phyloP scores from a whole-genome alignment of 805 yeast genomes.

The Ogataea methylovora region DNA sequence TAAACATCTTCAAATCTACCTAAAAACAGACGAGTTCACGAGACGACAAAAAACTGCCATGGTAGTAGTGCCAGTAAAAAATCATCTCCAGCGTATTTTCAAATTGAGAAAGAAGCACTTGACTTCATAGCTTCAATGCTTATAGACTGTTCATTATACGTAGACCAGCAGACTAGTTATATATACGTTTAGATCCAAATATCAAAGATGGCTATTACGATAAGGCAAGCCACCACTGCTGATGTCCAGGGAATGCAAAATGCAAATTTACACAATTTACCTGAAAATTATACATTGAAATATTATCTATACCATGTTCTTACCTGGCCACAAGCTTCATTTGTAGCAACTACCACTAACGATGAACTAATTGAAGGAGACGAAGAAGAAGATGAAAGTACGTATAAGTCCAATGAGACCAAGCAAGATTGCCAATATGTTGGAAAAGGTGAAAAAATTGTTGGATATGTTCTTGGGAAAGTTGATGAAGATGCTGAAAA shows the following conservation, averaged over 20 bases:
- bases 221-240: conserved; percentile 77
- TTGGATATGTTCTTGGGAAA: conserved; percentile 94
- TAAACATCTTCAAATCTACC: no score
- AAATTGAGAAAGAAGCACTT: no score
- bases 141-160: no score
- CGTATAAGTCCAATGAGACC: not conserved
- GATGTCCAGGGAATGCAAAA: conserved; percentile 95
- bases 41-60: no score
- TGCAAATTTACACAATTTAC: conserved; percentile 84
- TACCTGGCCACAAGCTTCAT: conserved; percentile 97
- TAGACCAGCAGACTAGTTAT: no score
- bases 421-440: conserved; percentile 43
- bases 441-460: conserved; percentile 65
- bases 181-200: not conserved
- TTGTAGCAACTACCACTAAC: conserved; percentile 82
- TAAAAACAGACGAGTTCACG: no score
- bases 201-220: conserved; percentile 70
- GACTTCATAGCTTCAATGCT: no score
- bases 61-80: no score
- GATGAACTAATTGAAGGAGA: conserved; percentile 26
- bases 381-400: conserved; percentile 3
- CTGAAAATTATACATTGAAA: conserved; percentile 89
- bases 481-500: conserved; percentile 87
- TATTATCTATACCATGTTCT: conserved; percentile 90
- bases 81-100: no score